Evolutionary conservation across 1,284 basidiomycete species (phyloP), one percentile per base, ranked within the genome.

Genomic region (Ganoderma sp.): DNA sequence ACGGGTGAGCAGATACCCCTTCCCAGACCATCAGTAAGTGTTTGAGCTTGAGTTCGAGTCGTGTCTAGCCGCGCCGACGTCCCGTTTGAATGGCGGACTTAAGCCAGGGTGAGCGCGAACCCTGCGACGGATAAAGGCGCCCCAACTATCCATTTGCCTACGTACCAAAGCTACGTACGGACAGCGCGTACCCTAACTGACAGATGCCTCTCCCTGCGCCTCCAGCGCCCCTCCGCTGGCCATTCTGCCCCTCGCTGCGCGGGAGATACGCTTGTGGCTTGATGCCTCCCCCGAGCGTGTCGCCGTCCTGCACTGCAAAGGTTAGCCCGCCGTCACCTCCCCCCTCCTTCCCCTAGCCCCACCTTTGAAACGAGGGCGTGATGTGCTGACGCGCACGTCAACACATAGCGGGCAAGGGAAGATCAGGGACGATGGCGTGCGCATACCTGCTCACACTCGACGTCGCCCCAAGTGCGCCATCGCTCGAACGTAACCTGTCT

Each of bases 291-390:
- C 85, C 3, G 86, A 92, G 9, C 83, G 91, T 59, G 90, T 96
- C 17, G 91, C 89, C 6, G 94, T 96, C 6, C 84, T 97, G 1
- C 95, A 97, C 75, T 97, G 95, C 79, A 97, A 97, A 88, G 93
- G 94, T 87, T 73, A 45, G 28, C 50, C 14, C 41, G 34, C 56
- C 22, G 19, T 25, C 39, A 25, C 32, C 48, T 14, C 48, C n/a
- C 8, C 42, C 15, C 42, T 15, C 42, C 42, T 14, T 6, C 43
- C 43, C 43, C 43, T 32, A 32, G 37, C 37, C 10, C 15, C 17
- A 7, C 32, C 19, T 60, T 15, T 19, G 58, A 4, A n/a, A 60
- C 41, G 28, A 32, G 22, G 8, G 41, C 5, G 54, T 34, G 52
- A 25, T 56, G 14, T 17, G 52, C 32, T 56, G 15, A 56, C 32